Evolutionary conservation across 768 basidiomycete species (phyloP), one percentile per base, ranked within the genome.

Genomic region (Rhodocollybia butyracea): DNA sequence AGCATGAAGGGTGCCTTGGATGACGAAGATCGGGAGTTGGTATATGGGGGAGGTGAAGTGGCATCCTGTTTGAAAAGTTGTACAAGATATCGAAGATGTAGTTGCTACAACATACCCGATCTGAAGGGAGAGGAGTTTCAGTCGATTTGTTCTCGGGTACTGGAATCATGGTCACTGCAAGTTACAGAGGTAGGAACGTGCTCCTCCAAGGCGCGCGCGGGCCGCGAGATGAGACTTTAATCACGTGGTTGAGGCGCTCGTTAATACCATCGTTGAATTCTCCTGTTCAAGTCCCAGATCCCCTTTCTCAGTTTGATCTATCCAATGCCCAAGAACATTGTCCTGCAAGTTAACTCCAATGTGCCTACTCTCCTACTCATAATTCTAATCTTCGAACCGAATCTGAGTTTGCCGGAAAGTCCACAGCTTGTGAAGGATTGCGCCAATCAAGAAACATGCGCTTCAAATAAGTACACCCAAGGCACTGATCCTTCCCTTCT

Each of bases 371-470:
- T 48, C 22, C 55, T 32, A 32, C n/a, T n/a, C n/a, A n/a, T n/a
- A n/a, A n/a, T n/a, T n/a, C n/a, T n/a, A 15, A 38, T 59, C 46
- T 31, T 54, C 3, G 97, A 22, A 94, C 94, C 15, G 92, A 98
- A 70, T 98, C 96, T 5, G 89, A 91, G 50, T 74, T 84, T 42
- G 97, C 97, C n/a, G 97, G 97, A 13, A 94, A 93, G 70, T 81
- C 91, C 2, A 87, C 89, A 54, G 95, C 95, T 15, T 98, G 97
- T 63, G 83, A 82, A 1, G 97, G 97, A 52, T n/a, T 98, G 97
- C 67, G 91, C 95, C 13, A 98, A 98, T 72, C 94, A 98, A 70
- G 78, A 89, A 41, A 81, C 88, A 7, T 99, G 97, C 66, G 85
- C 93, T 6, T 90, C 96, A 12, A 87, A 85, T n/a, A n/a, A n/a